Base-by-base conservation (phyloP, 257 asterid genomes). In the Ajuga chamaepitys region DNA sequence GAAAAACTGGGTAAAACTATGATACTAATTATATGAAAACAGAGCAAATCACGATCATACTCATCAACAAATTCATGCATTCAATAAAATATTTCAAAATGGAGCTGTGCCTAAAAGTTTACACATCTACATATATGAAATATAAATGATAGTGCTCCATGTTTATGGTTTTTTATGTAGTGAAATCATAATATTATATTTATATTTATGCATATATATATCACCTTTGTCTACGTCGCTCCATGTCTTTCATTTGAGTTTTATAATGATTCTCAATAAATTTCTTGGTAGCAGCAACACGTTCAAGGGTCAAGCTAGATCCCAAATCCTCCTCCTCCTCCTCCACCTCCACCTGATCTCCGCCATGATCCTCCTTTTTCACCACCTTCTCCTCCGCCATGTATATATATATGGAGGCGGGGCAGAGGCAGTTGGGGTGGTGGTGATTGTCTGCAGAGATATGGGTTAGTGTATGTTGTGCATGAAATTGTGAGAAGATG, bases 201-300 rank as follows among this genome's bases (percentile, higher is more conserved):
- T 32, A 12, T 40, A 41, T 41, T 21, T 7, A 42, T 34, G 4
- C 6, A 1, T 9, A 41, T 53, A 41, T 16, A 44, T 2, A 38
- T 55, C 1, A 62, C 92, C 96, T 84, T 58, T 76, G 79, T 65
- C 75, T 86, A 22, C 98, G 88, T 63, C 76, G 78, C 64, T 86
- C 86, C 45, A 88, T 76, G 68, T 74, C 83, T 58, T 82, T 91
- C 94, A 78, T 86, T 34, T 77, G 86, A 69, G 78, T 62, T 62
- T 73, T 86, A 70, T 86, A 91, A 78, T 91, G 96, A 64, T 85
- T 75, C 76, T 91, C 98, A 30, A 88, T 88, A 65, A 79, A 82
- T 64, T 86, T 83, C 81, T 91, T 91, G 4, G 96, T 94, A 1
- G 95, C 95, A 4, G 91, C 98, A 28, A 80, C 98, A 21, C 94